Conservation (phyloP, 2,329 filamentous ascomycete genomes). For the Ciborinia camelliae region DNA sequence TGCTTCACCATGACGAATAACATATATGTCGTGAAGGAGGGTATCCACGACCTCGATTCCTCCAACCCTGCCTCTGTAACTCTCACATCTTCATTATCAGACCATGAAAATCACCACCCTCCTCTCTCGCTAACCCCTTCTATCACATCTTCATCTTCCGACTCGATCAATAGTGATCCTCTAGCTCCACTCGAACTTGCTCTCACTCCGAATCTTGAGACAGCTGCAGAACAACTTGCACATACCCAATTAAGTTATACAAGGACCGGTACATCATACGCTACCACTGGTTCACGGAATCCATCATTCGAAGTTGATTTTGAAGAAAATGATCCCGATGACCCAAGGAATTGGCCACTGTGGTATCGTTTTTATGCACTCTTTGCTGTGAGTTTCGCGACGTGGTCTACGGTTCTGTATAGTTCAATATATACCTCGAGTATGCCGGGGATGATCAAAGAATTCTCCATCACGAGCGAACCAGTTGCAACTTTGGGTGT, state of each 20-base stretch:
- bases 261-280: constrained; percentile 44
- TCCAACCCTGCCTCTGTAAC: constrained; percentile 17
- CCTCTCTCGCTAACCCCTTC: constrained; percentile 3
- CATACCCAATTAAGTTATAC: constrained; percentile 39
- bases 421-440: constrained; percentile 76
- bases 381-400: constrained; percentile 39
- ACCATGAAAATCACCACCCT: constrained; percentile 27
- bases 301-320: constrained; percentile 73
- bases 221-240: constrained; percentile 41
- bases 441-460: constrained; percentile 63
- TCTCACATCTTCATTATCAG: constrained; percentile 17
- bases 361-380: constrained; percentile 42
- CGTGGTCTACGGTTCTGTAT: constrained; percentile 57
- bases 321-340: constrained; percentile 56
- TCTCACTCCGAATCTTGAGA: constrained; percentile 41
- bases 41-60: constrained; percentile 15
- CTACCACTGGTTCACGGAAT: constrained; percentile 44
- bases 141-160: constrained; percentile 22
- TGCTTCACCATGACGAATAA: constrained; percentile 23
- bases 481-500: constrained; percentile 70
- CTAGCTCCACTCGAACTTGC: constrained; percentile 42
- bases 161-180: constrained; percentile 32
- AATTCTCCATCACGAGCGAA: constrained; percentile 57
- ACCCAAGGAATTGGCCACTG: constrained; percentile 67
- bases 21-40: constrained; percentile 25